phyloP scores from a whole-genome alignment of 352 stramenopile genomes.

The Pythium brassicae region DNA sequence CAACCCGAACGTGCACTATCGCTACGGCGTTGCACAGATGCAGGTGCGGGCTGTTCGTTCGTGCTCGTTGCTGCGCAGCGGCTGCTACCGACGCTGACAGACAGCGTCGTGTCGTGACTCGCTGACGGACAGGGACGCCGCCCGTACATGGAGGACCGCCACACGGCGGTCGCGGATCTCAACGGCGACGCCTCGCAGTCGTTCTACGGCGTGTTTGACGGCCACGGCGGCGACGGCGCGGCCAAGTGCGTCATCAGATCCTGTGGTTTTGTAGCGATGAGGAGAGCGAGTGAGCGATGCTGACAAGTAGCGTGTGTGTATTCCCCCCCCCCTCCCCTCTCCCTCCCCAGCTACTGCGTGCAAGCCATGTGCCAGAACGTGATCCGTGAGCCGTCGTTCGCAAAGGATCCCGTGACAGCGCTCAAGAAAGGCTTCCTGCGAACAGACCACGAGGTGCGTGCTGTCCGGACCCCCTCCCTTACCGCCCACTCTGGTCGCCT shows the following conservation, averaged over 20 bases:
- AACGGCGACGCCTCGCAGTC: constrained; percentile 78
- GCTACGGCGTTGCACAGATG: constrained; percentile 82
- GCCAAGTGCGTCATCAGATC: constrained; percentile 66
- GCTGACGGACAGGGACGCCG: constrained; percentile 37
- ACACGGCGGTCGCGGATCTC: constrained; percentile 71
- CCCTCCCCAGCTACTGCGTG: constrained; percentile 61
- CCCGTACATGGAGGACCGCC: constrained; percentile 91
- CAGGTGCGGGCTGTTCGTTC: constrained; percentile 29
- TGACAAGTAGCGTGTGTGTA: background rate
- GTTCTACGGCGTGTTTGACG: constrained; percentile 93
- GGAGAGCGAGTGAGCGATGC: background rate
- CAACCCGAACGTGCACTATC: constrained; percentile 73
- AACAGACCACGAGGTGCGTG: constrained; percentile 76
- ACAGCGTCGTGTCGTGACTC: background rate
- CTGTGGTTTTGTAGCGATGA: background rate
- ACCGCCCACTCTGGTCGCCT: background rate
- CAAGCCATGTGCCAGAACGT: constrained; percentile 81
- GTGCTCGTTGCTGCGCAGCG: too few species aligned
- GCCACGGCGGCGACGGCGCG: constrained; percentile 86
- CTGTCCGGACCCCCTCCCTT: too few species aligned
- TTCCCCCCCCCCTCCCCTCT: too few species aligned
- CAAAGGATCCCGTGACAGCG: constrained; percentile 58
- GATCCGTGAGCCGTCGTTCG: constrained; percentile 63
- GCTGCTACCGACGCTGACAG: background rate
- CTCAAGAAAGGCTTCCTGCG: constrained; percentile 78